Percentiles rank a stretch among this genome's conserved stretches.
Conservation (phyloP, 176 grass and related monocot genomes). For the Eleusine indica region DNA sequence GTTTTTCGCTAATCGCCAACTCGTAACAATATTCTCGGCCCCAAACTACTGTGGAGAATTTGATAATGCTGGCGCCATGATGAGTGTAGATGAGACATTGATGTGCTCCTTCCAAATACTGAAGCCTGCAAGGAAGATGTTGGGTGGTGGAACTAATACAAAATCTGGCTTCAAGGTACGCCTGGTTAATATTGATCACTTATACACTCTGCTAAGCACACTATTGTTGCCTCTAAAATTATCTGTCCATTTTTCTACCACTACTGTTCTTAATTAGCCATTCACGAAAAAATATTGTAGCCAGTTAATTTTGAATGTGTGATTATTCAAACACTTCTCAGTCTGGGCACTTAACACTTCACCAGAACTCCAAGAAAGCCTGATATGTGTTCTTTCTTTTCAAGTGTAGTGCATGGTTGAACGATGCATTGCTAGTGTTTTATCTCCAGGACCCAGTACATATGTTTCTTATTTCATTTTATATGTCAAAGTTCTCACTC, state of each 20-base stretch:
- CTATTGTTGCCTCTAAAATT: not conserved
- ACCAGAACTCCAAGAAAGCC: not conserved
- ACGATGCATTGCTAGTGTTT: not conserved
- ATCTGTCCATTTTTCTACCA: not conserved
- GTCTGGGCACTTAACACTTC: not conserved
- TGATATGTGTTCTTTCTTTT: not conserved
- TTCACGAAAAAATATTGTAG: not conserved
- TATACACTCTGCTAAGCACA: constrained; percentile 20
- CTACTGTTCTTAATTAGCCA: not conserved
- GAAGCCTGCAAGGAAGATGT: constrained; percentile 56
- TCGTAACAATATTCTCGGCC: constrained; percentile 75
- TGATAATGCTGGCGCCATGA: constrained; percentile 83
- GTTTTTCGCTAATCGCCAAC: constrained; percentile 67
- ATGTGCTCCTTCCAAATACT: constrained; percentile 84
- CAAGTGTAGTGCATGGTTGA: not conserved
- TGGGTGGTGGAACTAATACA: constrained; percentile 45
- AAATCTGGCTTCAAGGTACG: constrained; percentile 67
- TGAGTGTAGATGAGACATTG: constrained; percentile 76
- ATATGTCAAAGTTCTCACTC: not conserved
- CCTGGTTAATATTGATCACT: not conserved
- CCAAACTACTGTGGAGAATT: constrained; percentile 86
- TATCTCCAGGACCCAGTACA: not conserved
- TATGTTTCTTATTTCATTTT: not conserved
- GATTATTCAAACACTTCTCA: constrained; percentile 19
- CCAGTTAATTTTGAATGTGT: not conserved